Evolutionary conservation across 179 eudicot genomes (phyloP), one percentile per base, ranked within the genome.

Genomic region (Spinacia oleracea): DNA sequence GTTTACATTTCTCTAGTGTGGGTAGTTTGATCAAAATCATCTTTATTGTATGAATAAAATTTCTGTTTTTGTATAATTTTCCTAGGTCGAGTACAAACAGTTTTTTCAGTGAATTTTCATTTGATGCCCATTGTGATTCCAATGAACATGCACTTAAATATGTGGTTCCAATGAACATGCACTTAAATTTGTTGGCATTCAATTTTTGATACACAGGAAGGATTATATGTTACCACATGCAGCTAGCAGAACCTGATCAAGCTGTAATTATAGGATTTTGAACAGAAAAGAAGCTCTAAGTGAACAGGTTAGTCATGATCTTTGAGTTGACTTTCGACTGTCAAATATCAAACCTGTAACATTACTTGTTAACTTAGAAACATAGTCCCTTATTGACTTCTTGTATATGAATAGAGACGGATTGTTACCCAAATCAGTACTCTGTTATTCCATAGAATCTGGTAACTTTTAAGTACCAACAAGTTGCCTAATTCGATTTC

Each of bases 151-250:
- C 34, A 31, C 35, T 55, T 15, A 25, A 46, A 51, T 78, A n/a
- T 9, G 34, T 10, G 40, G 5, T 31, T 43, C 1, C 18, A 29
- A 23, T 60, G 60, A 62, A n/a, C 51, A 62, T 72, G 31, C 34
- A 31, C 35, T 55, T 15, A 25, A 46, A 51, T 78, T n/a, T 35
- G 21, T 78, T 21, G 32, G 11, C 53, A 38, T 18, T 53, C 25
- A 46, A 38, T 23, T 51, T 50, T 46, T 74, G 63, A 23, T 64
- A 50, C 43, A 34, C 27, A 34, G 71, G 73, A 65, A 73, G 64
- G 53, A 16, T n/a, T n/a, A n/a, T 65, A 51, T 29, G 7, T 27
- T 31, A 25, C 51, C 20, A 56, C 6, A 59, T 59, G 60, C 42
- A 42, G 12, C 53, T 29, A 42, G 12, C 53, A 58, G 58, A 27